Conservation (phyloP, 1,284 basidiomycete genomes). For the Hortiboletus rubellus region DNA sequence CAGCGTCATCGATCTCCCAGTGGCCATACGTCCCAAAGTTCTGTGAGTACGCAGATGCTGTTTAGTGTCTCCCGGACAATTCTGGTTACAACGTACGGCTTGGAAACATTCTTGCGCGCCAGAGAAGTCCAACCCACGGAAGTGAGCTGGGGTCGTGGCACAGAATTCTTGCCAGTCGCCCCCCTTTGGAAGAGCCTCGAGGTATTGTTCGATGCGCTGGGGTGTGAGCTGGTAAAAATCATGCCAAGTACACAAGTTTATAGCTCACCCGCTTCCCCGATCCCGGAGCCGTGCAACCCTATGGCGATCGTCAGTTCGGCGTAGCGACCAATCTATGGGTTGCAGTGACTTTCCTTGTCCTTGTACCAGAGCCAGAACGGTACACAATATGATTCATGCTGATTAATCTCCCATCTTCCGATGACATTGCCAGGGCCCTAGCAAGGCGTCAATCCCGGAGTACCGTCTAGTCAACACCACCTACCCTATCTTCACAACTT, state of each 20-base stretch:
- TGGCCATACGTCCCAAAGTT: slow-evolving; percentile 21
- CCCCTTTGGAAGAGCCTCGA: slow-evolving; percentile 26
- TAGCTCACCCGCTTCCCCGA: slow-evolving; percentile 21
- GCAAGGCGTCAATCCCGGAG: background rate
- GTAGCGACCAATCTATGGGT: no score
- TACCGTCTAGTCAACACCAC: background rate
- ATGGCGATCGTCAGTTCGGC: background rate
- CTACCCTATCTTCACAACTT: slow-evolving; percentile 29
- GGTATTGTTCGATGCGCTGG: slow-evolving; percentile 26
- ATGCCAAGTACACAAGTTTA: background rate
- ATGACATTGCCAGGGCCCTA: slow-evolving; percentile 25
- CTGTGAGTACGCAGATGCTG: slow-evolving; percentile 2
- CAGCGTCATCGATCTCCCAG: slow-evolving; percentile 27
- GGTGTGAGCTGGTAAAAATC: background rate
- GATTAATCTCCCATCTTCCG: slow-evolving; percentile 22
- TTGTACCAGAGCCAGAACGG: slow-evolving; percentile 24
- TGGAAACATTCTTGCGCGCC: slow-evolving; percentile 28
- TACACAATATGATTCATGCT: slow-evolving; percentile 22
- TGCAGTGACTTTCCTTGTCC: slow-evolving; percentile 17
- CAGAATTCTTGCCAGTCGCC: slow-evolving; percentile 33
- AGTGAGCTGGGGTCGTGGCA: slow-evolving; percentile 29
- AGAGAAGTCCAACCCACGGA: slow-evolving; percentile 20
- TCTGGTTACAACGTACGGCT: slow-evolving; percentile 4
- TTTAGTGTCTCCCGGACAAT: background rate
- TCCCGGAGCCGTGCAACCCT: slow-evolving; percentile 19